Evolutionary conservation across 2,329 filamentous ascomycete genomes (phyloP).

Genomic region (Aspergillus hiratsukae): DNA sequence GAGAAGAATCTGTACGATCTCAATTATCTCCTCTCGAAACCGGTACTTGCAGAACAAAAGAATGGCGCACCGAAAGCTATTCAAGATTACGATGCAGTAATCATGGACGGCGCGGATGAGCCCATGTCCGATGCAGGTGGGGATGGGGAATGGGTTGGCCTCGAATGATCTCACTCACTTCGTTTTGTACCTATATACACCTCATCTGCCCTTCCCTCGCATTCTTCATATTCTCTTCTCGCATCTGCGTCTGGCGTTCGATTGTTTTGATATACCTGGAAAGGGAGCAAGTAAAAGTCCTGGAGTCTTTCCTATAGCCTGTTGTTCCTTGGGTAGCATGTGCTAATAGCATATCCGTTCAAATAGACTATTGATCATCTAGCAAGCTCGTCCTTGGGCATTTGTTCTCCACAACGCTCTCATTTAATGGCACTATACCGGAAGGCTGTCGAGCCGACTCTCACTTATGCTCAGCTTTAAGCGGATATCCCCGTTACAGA

Average conservation of each 20-base stretch:
- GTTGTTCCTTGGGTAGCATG: not conserved
- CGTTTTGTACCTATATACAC: conserved; percentile 15
- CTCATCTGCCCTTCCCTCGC: conserved; percentile 7
- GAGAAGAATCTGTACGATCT: conserved; percentile 88
- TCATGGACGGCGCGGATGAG: conserved; percentile 22
- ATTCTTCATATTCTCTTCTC: conserved; percentile 14
- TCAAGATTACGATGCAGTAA: conserved; percentile 20
- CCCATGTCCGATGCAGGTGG: conserved; percentile 26
- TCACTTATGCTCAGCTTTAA: not conserved
- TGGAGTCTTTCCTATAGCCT: conserved; percentile 10
- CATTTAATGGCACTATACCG: not conserved
- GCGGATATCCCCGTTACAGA: not conserved
- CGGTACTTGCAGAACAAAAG: conserved; percentile 33
- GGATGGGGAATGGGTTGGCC: conserved; percentile 52
- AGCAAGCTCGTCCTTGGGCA: not conserved
- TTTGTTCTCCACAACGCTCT: not conserved
- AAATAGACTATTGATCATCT: conserved; percentile 2
- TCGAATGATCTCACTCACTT: conserved; percentile 39
- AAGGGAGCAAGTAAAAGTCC: conserved; percentile 18
- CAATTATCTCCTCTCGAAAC: conserved; percentile 68
- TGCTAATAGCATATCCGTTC: conserved; percentile 2
- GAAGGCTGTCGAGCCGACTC: not conserved
- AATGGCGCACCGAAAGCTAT: conserved; percentile 21
- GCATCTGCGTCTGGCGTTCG: conserved; percentile 29
- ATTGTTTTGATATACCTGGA: conserved; percentile 22